Evolutionary conservation across 331 rosid genomes (phyloP).

Genomic region (Acacia concinna): DNA sequence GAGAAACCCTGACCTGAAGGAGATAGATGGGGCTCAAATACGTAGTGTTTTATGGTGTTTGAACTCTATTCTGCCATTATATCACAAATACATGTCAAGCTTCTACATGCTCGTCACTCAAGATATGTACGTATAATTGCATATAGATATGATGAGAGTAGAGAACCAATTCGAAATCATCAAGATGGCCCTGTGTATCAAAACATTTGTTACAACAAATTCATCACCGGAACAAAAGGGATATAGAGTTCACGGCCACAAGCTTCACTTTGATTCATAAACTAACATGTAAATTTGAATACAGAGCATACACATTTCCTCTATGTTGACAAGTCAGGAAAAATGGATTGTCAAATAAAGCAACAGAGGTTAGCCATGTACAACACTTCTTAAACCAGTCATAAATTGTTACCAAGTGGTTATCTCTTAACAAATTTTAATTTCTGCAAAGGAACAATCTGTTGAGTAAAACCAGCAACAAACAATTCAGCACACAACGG

Average conservation of each 20-base stretch:
- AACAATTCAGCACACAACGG: constrained; percentile 40
- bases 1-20: neutral
- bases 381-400: neutral
- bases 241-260: neutral
- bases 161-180: neutral
- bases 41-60: neutral
- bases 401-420: neutral
- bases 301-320: neutral
- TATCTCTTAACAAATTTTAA: neutral
- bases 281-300: neutral
- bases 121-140: neutral
- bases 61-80: neutral
- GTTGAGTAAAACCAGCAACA: constrained; percentile 20
- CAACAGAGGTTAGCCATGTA: neutral
- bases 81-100: neutral
- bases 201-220: neutral
- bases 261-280: neutral
- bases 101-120: neutral
- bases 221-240: neutral
- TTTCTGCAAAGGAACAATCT: neutral
- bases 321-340: neutral
- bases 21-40: neutral
- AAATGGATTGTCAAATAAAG: neutral
- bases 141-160: neutral
- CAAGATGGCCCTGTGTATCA: neutral